Evolutionary conservation across 2,329 filamentous ascomycete species (phyloP).

Genomic region (Cryphonectria radicalis): DNA sequence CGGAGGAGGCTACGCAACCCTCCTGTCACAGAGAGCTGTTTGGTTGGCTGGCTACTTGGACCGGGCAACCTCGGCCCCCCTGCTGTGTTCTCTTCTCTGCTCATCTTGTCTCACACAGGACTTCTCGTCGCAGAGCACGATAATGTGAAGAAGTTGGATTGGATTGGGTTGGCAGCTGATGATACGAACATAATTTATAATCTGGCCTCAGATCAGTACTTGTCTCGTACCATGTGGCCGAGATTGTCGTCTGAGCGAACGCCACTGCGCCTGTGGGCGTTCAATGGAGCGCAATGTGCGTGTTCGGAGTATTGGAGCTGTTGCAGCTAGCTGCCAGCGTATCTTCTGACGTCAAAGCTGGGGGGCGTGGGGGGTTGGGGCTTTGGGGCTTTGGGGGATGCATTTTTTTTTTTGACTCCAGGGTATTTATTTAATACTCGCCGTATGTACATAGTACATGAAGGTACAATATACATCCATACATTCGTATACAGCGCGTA

Average conservation of each 20-base stretch:
- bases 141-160: not conserved
- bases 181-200: not conserved
- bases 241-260: not conserved
- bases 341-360: conserved; percentile 11
- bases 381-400: not conserved
- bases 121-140: not conserved
- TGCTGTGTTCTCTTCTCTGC: not conserved
- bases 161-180: not conserved
- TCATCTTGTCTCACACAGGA: not conserved
- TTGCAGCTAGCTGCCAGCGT: not conserved
- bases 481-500: too few species aligned
- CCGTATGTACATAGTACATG: not conserved
- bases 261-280: not conserved
- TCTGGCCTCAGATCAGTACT: not conserved
- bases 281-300: not conserved
- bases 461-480: not conserved
- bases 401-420: not conserved
- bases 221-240: not conserved
- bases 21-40: not conserved
- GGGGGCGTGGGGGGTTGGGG: not conserved
- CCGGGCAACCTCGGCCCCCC: not conserved
- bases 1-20: conserved; percentile 6
- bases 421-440: not conserved
- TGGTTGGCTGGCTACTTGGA: not conserved
- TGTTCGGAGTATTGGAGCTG: not conserved